Evolutionary conservation across 1,139 yeast genomes (phyloP).

Genomic region (Hyphopichia pseudoburtonii): DNA sequence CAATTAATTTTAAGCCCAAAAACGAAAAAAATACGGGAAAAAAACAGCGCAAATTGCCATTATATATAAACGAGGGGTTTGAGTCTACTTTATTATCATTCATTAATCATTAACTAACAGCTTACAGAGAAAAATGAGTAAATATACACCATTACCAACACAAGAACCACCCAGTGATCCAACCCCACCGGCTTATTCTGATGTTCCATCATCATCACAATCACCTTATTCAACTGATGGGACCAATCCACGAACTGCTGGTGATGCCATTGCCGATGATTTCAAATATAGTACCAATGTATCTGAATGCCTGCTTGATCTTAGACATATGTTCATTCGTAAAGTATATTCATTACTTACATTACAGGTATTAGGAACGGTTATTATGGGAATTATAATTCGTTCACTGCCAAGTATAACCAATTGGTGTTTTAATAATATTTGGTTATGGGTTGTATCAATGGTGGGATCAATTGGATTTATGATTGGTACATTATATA

Average conservation of each 20-base stretch:
- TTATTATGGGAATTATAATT: conserved; percentile 58
- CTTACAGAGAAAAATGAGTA: too few relatives aligned
- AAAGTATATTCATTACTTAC: conserved; percentile 76
- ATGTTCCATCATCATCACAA: conserved; percentile 15
- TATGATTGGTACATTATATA: conserved; percentile 58
- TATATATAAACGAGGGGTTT: too few relatives aligned
- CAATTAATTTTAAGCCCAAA: too few relatives aligned
- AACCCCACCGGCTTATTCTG: background rate
- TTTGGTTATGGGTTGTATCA: conserved; percentile 61
- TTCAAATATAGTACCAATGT: conserved; percentile 82
- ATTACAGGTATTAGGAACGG: conserved; percentile 62
- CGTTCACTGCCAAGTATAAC: conserved; percentile 48
- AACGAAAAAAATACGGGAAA: too few relatives aligned
- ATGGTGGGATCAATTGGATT: conserved; percentile 61
- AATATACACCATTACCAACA: conserved; percentile 1
- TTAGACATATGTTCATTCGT: conserved; percentile 74
- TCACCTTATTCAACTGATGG: conserved; percentile 23
- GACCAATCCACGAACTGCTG: conserved; percentile 26
- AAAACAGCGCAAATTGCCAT: too few relatives aligned
- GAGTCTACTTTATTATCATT: too few relatives aligned
- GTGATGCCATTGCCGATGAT: conserved; percentile 65
- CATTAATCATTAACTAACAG: too few relatives aligned
- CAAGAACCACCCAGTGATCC: background rate
- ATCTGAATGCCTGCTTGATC: conserved; percentile 71
- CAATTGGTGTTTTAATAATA: conserved; percentile 58